Base-by-base conservation (phyloP, 768 basidiomycete species). In the Multifurca ochricompacta region DNA sequence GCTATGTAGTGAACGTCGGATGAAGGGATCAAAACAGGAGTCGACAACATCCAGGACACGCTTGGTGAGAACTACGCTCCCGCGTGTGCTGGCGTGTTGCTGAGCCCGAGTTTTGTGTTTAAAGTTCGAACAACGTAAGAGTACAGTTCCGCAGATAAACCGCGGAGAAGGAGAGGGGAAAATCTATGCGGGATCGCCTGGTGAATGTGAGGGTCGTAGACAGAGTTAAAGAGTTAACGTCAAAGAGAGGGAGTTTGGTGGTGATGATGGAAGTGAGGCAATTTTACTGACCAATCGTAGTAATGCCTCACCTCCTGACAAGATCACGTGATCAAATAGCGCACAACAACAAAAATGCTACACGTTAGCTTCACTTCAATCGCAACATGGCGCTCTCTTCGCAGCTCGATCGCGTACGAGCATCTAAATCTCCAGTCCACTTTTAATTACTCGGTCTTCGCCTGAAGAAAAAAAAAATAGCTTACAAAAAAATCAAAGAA, bases 21-120 rank as follows among this genome's bases (percentile, higher is more conserved):
- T n/a, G n/a, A n/a, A n/a, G n/a, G n/a, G n/a, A n/a, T n/a, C n/a
- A n/a, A n/a, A n/a, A n/a, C 23, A 42, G 16, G 9, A 13, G 3
- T 16, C n/a, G 28, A 18, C 31, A n/a, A 14, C 28, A 54, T 54
- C 54, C 55, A 41, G 44, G 27, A 42, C 70, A 67, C 68, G 70
- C 65, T 70, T 73, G 69, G 53, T 64, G 71, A 76, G 75, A 59
- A 74, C 73, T 67, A 63, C 75, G 73, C 75, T 75, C 73, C 69
- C 73, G 66, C 69, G 40, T 56, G 48, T 37, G 14, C 47, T 39
- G 37, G 19, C 23, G n/a, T n/a, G 5, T 32, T 23, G 25, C 21
- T 36, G 43, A 19, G 30, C n/a, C n/a, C 21, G 23, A 41, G n/a
- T n/a, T n/a, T n/a, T n/a, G n/a, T n/a, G 13, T 18, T 11, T 19